Evolutionary conservation across 1,284 basidiomycete species (phyloP), one percentile per base, ranked within the genome.

Genomic region (Leccinum subfulvum): DNA sequence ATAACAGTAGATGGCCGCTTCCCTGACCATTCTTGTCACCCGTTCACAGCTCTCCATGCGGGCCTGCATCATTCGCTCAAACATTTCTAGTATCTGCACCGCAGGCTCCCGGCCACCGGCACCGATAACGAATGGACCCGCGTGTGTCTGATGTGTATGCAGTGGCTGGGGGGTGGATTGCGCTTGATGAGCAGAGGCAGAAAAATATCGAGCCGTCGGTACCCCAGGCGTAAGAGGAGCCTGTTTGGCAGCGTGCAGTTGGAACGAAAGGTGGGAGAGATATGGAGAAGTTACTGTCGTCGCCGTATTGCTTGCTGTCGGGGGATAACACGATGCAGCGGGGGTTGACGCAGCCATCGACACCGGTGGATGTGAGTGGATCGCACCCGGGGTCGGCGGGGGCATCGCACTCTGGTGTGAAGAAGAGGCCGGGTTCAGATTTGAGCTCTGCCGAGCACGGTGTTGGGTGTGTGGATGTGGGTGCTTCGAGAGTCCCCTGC

Each of bases 11-110:
- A 47, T 72, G 62, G 72, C 81, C 49, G 82, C 82, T 58, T 82
- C 81, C 67, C 81, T 79, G 44, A 90, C 81, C 66, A 91, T 78
- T 54, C 80, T 80, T 65, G 84, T 83, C 57, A 89, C 78, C 41
- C 87, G 79, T 65, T 86, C 80, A 72, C 89, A 91, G 70, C 86
- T 89, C 73, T 90, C 87, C 82, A 91, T 85, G 59, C 89, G 81
- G 6, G 84, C 79, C 68, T 89, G 86, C 79, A 90, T 83, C 77
- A 91, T 84, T 66, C 83, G 81, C 62, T 86, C 86, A 70, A 88
- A 90, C 78, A 86, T 82, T 67, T 86, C 82, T 62, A 91, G 78
- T 60, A 91, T 81, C 57, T 81, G 82, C 33, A 86, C 77, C 51
- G 78, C 74, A 30, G 81, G 77, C 65, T 83, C 81, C 21, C 75